Percentiles rank a stretch among this genome's conserved stretches.
These are phyloP conservation scores for Galium porrigens DNA, from an alignment of 305 asterid species.

Conservation along the genomic window DNA sequence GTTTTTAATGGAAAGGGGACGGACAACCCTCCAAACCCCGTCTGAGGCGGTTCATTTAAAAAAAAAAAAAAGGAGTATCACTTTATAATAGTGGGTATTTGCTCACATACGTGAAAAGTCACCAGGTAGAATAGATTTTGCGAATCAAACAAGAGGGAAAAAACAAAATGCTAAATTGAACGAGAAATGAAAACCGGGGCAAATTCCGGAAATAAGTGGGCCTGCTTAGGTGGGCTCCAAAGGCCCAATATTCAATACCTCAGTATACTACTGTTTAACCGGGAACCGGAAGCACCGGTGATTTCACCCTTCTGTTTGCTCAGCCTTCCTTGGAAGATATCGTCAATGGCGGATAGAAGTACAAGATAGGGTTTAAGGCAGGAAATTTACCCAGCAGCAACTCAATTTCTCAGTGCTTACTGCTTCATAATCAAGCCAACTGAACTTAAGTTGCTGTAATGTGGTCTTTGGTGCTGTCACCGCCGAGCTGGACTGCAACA, in stretches of 20 bases:
- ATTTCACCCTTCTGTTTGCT: neutral
- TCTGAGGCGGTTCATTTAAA: no score
- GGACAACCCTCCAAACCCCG: no score
- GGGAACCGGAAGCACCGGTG: constrained; percentile 2
- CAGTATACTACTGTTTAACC: neutral
- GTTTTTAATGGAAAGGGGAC: no score
- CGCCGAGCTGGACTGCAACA: constrained; percentile 30
- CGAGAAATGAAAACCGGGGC: neutral
- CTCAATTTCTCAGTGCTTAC: neutral
- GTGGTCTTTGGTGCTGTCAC: constrained; percentile 47
- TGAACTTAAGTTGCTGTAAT: constrained; percentile 12
- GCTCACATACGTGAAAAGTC: neutral
- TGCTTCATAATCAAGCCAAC: neutral
- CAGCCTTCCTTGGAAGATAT: constrained; percentile 12
- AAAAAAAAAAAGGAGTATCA: no score
- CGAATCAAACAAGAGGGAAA: neutral
- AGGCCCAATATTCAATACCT: neutral
- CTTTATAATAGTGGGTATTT: neutral
- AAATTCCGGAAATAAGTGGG: neutral
- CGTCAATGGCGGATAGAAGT: constrained; percentile 22
- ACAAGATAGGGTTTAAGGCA: constrained; percentile 18
- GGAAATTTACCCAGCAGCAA: neutral
- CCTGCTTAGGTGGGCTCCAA: neutral
- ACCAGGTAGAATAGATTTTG: neutral
- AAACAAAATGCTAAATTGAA: constrained; percentile 1